Base-by-base conservation (phyloP, 176 grass and related monocot genomes). In the Leersia perrieri region DNA sequence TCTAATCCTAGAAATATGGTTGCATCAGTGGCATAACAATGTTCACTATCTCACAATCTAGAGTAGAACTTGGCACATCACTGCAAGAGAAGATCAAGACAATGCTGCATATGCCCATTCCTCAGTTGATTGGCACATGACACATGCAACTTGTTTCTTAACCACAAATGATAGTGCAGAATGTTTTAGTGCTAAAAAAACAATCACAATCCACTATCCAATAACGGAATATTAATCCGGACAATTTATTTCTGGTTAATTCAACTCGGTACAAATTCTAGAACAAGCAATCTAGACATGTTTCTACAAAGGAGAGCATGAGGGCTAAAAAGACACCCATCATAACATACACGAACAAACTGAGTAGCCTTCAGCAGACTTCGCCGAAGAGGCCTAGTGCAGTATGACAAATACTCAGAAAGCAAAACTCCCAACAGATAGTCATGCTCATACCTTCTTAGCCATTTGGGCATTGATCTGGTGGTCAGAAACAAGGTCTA, bases 311-410 rank as follows among this genome's bases (percentile, higher is more conserved):
- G 79, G 49, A 88, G 23, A 75, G 66, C 36, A 84, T n/a, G 58
- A 73, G 79, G 79, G 88, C 73, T 86, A 82, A 83, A 86, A 86
- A 90, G 73, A 82, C 67, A 86, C 83, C 88, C 83, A 61, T 22
- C 60, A 49, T 23, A 73, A 84, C 44, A 76, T 35, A 57, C 79
- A 68, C 82, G 45, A 89, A 73, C 66, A 38, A 89, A 86, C 61
- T 74, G 53, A 58, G n/a, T 10, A 90, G 28, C 82, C 83, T 82
- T 68, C 83, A 88, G 85, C 66, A 26, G 57, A 65, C n/a, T 74
- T 57, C 3, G 63, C 89, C 29, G 70, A 89, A 88, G 67, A 82
- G 61, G n/a, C 77, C 65, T n/a, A 45, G 31, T 31, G 61, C 71
- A 33, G 11, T 47, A 83, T 31, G 40, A 61, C 34, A 68, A 16